A percentile compares a stretch with the other conserved stretches of the same genome.
Conservation (phyloP, 352 stramenopile species). For the Phytophthora sojae region DNA sequence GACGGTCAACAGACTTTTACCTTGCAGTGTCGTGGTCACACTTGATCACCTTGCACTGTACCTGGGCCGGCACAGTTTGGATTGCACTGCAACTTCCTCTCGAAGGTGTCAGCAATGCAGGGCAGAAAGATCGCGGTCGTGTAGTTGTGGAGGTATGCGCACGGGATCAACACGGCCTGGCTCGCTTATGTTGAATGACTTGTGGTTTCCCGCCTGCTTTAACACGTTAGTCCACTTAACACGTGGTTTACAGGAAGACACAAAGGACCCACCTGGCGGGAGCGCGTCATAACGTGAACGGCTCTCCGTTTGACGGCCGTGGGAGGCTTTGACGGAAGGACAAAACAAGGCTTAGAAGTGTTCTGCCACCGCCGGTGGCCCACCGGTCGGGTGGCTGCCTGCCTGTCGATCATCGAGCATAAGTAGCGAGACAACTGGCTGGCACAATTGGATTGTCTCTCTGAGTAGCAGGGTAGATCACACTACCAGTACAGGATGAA, state of each 20-base stretch:
- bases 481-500: constrained; percentile 29
- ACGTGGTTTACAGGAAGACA: constrained; percentile 2
- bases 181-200: neutral
- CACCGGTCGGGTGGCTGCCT: neutral
- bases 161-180: neutral
- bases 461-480: neutral
- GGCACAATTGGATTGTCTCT: constrained; percentile 3
- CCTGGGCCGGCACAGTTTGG: no score
- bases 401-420: neutral
- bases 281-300: constrained; percentile 3
- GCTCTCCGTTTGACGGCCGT: neutral
- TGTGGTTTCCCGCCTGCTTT: neutral
- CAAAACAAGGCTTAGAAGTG: constrained; percentile 3
- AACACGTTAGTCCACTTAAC: neutral
- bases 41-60: no score
- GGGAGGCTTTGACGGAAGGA: constrained; percentile 5
- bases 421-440: neutral
- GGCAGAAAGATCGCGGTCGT: neutral
- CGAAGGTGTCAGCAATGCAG: neutral
- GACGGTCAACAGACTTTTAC: neutral
- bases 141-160: neutral
- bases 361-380: no score
- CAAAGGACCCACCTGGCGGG: constrained; percentile 1
- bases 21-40: neutral
- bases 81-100: neutral